Conservation (phyloP, 345 rosid species). For the Melastoma malabathricum region DNA sequence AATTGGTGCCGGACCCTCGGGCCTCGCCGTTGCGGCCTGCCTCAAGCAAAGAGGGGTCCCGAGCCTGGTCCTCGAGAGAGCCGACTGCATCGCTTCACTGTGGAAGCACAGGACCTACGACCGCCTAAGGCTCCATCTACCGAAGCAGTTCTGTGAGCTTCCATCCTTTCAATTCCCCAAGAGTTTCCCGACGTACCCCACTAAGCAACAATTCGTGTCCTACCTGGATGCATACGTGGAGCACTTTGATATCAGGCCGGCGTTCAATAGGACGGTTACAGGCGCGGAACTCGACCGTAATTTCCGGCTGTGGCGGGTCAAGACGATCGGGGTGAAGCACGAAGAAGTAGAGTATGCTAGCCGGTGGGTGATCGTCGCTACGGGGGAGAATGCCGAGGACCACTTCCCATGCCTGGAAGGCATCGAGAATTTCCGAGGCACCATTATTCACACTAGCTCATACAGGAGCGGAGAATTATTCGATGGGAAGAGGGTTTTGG, state of each 20-base stretch:
- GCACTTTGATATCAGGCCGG: constrained; percentile 31
- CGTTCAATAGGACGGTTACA: constrained; percentile 36
- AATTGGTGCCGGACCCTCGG: constrained; percentile 84
- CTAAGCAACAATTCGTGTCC: constrained; percentile 55
- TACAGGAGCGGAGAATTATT: constrained; percentile 48
- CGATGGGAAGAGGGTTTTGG: constrained; percentile 42
- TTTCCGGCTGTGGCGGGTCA: constrained; percentile 43
- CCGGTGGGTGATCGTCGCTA: constrained; percentile 65
- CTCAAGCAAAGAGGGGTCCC: constrained; percentile 43
- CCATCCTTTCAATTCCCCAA: constrained; percentile 56
- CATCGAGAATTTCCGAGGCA: constrained; percentile 35
- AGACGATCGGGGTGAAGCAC: constrained; percentile 17
- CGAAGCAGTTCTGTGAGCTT: constrained; percentile 68
- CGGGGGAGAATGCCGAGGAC: constrained; percentile 77
- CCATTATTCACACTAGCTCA: constrained; percentile 39
- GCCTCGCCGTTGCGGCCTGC: constrained; percentile 62
- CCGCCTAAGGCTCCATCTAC: constrained; percentile 85
- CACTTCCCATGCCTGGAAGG: constrained; percentile 53
- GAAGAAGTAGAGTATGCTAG: constrained; percentile 34
- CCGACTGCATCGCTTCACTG: constrained; percentile 52
- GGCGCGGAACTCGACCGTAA: constrained; percentile 39
- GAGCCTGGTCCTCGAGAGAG: constrained; percentile 55
- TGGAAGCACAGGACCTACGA: constrained; percentile 81
- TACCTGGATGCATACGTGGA: constrained; percentile 41
- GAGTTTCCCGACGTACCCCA: constrained; percentile 56